Base-by-base conservation (phyloP, 306 rosid species). In the Ziziphus jujuba region DNA sequence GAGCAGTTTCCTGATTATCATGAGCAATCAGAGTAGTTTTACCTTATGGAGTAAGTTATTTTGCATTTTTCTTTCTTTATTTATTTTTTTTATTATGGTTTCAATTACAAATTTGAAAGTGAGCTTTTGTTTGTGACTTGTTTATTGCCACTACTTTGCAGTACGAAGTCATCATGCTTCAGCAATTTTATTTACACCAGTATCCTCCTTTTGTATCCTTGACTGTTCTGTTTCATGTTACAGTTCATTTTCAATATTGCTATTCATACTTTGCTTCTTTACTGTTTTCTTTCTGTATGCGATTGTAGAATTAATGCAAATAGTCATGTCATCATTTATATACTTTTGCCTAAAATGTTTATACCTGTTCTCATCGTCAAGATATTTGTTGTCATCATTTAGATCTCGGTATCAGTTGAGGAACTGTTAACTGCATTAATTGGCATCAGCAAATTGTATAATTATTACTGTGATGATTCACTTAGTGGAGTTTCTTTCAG, bases 121-220 rank as follows among this genome's bases (percentile, higher is more conserved):
- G 68, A 67, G 33, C 16, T 67, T 70, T 71, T 59, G 70, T 74
- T 58, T 82, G 59, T 83, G 84, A 84, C 84, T 24, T 75, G 64
- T 83, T 85, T 84, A 63, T 79, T 74, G 82, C 65, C 79, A 70
- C 58, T 64, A 80, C 62, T 76, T 82, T 90, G 97, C 97, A 90
- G 99, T 82, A 75, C 61, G 61, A 78, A 68, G 85, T 73, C 78
- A 67, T 64, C 86, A 78, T 83, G 86, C 81, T 79, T 82, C 91
- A 61, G 85, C 82, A 77, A 68, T 82, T 77, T 75, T 80, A 68
- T 75, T 81, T 70, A 65, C 75, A 65, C 65, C 72, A 78, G 95
- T 93, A 93, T 93, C 97, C 99, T 86, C 79, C 85, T 76, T 65
- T 80, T 88, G 96, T 93, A 90, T 93, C 99, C 92, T 88, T 85